Base-by-base conservation (phyloP, 192 early-diverging fungal species). In the Rhizoclosmatium globosum region DNA sequence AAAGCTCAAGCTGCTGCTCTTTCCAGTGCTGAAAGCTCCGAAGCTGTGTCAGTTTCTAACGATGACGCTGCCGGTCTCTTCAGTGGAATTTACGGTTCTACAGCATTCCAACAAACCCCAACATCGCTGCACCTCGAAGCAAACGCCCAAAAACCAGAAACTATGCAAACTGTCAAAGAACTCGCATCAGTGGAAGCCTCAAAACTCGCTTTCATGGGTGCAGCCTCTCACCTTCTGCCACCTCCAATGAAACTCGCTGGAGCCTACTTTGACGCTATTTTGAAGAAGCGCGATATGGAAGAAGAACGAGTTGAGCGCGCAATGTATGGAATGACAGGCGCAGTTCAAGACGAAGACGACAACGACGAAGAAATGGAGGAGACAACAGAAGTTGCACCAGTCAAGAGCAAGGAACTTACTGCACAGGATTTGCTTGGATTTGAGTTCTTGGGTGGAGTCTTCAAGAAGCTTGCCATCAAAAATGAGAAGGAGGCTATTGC, bases 241-340 rank as follows among this genome's bases (percentile, higher is more conserved):
- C 58, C 72, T 4, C 72, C 72, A 0, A 42, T 45, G 58, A 74
- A 74, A 44, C 59, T 74, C 4, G 72, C 72, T 11, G 17, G 11
- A n/a, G 17, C 72, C 21, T 74, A 62, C 39, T 74, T 74, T 44
- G 72, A 74, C 19, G 72, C 72, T 31, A 44, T 74, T 39, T 43
- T 74, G 13, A 71, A 48, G 53, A 48, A 56, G 21, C 69, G 69
- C 13, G 69, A 71, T 56, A 11, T 46, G 11, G 67, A 19, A 23
- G 13, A 68, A 46, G 67, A 68, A 68, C 15, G 19, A 4, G 42
- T 19, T 9, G 67, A 68, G n/a, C 38, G 67, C 1, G 45, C 67
- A 43, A 43, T 23, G 43, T 68, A 44, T 68, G 45, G 61, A 21
- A 64, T 64, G 50, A 53, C 6, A 13, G 50, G 50, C 1, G 50